Evolutionary conservation across 441 rosid genomes (phyloP).

Genomic region (Brassica balearica): DNA sequence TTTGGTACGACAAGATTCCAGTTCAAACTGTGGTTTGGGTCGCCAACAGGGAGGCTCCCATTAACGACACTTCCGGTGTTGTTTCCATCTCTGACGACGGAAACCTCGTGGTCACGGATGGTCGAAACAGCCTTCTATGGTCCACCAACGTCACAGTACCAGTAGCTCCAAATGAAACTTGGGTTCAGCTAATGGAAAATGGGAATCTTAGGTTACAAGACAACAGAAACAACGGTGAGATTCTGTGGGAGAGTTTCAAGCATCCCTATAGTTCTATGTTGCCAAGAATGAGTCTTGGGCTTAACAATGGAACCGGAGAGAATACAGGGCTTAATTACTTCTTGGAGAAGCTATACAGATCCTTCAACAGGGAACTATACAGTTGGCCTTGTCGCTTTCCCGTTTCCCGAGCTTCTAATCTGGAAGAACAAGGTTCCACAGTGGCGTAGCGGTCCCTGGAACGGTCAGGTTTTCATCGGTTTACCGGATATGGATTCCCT

Average conservation of each 20-base stretch:
- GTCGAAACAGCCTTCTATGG: constrained; percentile 47
- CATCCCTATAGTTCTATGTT: constrained; percentile 45
- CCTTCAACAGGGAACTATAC: too few species aligned
- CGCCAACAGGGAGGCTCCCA: constrained; percentile 51
- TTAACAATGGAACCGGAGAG: constrained; percentile 32
- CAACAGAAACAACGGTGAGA: too few species aligned
- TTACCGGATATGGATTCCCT: constrained; percentile 32
- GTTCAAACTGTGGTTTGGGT: too few species aligned
- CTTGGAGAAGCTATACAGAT: constrained; percentile 58
- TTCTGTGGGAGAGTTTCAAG: too few species aligned
- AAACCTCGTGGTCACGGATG: constrained; percentile 51
- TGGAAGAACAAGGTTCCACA: too few species aligned
- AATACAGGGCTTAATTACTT: constrained; percentile 41
- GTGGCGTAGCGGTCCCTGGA: too few species aligned
- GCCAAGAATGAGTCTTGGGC: constrained; percentile 42
- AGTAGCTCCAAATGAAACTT: constrained; percentile 33
- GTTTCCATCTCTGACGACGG: constrained; percentile 49
- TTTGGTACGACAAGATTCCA: too few species aligned
- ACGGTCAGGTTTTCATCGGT: too few species aligned
- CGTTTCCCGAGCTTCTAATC: too few species aligned
- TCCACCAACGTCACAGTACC: constrained; percentile 48
- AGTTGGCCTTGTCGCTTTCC: too few species aligned
- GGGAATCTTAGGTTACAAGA: too few species aligned
- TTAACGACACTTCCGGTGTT: constrained; percentile 53
- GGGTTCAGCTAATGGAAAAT: too few species aligned